These are phyloP conservation scores for Mortierella sp. DNA, from an alignment of 371 early-diverging fungal genomes.

Conservation along the genomic window DNA sequence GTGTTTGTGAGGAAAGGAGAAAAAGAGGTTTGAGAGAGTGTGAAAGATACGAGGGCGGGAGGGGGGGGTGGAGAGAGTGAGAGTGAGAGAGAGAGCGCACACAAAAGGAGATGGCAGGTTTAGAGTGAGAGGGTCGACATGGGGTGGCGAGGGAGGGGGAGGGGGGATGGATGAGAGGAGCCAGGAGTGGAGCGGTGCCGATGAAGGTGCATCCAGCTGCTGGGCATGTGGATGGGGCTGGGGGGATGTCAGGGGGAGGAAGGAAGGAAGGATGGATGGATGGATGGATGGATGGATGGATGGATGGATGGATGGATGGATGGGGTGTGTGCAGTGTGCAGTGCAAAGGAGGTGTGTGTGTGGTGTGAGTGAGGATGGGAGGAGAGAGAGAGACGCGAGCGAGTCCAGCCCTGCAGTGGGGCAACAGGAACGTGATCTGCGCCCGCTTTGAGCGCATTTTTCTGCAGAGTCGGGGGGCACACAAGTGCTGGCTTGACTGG, in stretches of 20 bases:
- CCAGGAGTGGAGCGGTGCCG: background rate
- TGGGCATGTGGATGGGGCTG: background rate
- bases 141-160: conserved; percentile 3
- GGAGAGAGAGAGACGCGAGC: no score
- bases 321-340: background rate
- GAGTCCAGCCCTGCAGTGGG: no score
- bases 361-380: background rate
- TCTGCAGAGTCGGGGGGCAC: no score
- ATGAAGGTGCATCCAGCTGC: background rate
- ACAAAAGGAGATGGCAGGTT: background rate
- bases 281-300: background rate
- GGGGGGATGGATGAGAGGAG: conserved; percentile 1
- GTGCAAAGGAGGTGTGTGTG: background rate
- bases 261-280: background rate
- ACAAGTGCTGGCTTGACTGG: no score
- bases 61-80: background rate
- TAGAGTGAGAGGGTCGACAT: no score
- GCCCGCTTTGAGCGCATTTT: no score
- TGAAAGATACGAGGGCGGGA: no score
- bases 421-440: no score
- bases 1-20: no score
- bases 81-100: background rate
- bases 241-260: background rate
- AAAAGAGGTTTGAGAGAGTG: no score
- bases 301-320: background rate